Conservation (phyloP, 768 basidiomycete species). For the Chalciporus sphaerocephalus region DNA sequence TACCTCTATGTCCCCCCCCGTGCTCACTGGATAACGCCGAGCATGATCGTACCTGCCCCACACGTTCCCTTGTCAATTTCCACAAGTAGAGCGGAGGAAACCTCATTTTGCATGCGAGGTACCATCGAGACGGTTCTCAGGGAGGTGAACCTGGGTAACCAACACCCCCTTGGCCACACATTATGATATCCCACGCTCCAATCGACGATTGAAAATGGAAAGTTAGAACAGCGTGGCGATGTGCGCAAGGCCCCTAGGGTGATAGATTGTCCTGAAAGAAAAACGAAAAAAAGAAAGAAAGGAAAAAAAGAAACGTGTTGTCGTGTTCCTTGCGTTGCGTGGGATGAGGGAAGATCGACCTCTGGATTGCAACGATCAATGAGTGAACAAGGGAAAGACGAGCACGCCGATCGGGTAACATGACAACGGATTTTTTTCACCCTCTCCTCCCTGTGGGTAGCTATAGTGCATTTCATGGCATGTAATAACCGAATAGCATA, state of each 20-base stretch:
- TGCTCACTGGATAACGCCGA: not conserved
- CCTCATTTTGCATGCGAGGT: too few relatives aligned
- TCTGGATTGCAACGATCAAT: constrained; percentile 2
- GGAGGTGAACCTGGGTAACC: too few relatives aligned
- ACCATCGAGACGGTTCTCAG: too few relatives aligned
- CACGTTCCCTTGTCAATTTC: constrained; percentile 2
- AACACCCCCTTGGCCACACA: too few relatives aligned
- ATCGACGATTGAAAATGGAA: not conserved
- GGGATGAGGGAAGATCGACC: constrained; percentile 7
- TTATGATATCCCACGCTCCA: not conserved
- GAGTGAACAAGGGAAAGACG: not conserved
- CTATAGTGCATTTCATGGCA: constrained; percentile 8
- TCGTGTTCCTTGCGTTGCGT: not conserved
- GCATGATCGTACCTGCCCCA: constrained; percentile 12
- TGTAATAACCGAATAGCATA: constrained; percentile 13
- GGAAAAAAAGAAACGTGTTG: not conserved
- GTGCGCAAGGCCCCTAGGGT: not conserved
- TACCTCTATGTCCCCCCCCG: constrained; percentile 10
- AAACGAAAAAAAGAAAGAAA: not conserved
- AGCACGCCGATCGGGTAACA: constrained; percentile 3
- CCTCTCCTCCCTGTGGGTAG: too few relatives aligned
- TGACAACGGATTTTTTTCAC: not conserved
- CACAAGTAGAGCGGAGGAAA: not conserved
- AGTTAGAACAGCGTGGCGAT: not conserved
- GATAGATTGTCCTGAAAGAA: not conserved